Percentiles rank a stretch among this genome's conserved stretches.
Conservation (phyloP, 2,329 filamentous ascomycete species). For the Aspergillus glaucus region DNA sequence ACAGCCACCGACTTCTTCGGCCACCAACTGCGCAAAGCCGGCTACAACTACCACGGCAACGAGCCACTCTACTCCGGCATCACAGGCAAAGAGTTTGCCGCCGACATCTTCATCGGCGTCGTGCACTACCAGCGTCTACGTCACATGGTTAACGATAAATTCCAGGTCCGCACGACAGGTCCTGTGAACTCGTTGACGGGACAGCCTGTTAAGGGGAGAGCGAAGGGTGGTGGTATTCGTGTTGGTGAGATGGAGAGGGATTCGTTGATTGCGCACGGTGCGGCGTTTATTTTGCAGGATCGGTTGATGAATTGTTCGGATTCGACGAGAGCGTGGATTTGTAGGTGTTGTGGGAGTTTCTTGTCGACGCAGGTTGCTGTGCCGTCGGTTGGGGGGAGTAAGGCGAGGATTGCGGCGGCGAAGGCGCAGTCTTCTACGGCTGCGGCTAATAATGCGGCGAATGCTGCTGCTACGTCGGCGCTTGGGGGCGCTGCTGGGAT, state of each 20-base stretch:
- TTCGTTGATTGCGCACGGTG: slow-evolving; percentile 87
- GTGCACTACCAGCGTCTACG: slow-evolving; percentile 97
- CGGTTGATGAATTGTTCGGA: slow-evolving; percentile 96
- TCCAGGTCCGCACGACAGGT: slow-evolving; percentile 92
- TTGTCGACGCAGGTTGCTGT: slow-evolving; percentile 64
- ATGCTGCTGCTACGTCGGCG: slow-evolving; percentile 21
- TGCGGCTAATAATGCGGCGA: slow-evolving; percentile 23
- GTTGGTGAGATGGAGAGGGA: slow-evolving; percentile 99
- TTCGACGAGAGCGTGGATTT: slow-evolving; percentile 84
- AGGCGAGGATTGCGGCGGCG: slow-evolving; percentile 23
- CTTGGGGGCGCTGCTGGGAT: slow-evolving; percentile 54
- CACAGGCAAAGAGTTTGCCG: slow-evolving; percentile 86
- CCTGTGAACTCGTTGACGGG: slow-evolving; percentile 85
- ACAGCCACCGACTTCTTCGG: slow-evolving; percentile 93
- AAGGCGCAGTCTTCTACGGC: slow-evolving; percentile 23
- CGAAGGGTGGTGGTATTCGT: slow-evolving; percentile 95
- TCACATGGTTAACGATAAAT: slow-evolving; percentile 99
- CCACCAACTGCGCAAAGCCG: slow-evolving; percentile 87
- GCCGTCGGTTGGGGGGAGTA: slow-evolving; percentile 22
- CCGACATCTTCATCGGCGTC: slow-evolving; percentile 93
- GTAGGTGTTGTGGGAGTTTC: slow-evolving; percentile 83
- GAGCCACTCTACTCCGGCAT: slow-evolving; percentile 98
- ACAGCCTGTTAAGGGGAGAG: slow-evolving; percentile 94
- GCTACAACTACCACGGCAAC: slow-evolving; percentile 97
- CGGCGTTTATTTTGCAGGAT: slow-evolving; percentile 90